Evolutionary conservation across 164 flowering plant species (phyloP).

Genomic region (Annona squamosa): DNA sequence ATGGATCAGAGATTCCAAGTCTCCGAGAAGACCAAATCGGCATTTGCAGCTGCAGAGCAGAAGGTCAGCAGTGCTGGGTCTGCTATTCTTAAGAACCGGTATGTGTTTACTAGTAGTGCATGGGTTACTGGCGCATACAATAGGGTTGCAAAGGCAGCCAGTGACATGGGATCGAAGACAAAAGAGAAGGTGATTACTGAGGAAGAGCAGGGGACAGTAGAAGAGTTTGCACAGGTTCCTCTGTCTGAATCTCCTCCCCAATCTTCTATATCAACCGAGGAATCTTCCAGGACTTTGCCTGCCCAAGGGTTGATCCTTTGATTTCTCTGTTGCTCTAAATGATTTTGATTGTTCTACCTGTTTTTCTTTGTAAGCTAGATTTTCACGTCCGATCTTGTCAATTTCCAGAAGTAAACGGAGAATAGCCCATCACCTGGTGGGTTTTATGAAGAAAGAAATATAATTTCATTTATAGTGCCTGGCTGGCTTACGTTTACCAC

Average conservation of each 20-base stretch:
- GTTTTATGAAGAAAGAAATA: too few relatives aligned
- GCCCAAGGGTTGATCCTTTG: conserved; percentile 54
- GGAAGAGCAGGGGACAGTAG: conserved; percentile 67
- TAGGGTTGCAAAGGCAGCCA: conserved; percentile 80
- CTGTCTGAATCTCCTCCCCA: conserved; percentile 54
- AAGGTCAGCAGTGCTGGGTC: conserved; percentile 79
- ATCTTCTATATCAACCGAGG: conserved; percentile 23
- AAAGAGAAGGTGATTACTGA: conserved; percentile 60
- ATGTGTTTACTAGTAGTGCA: conserved; percentile 60
- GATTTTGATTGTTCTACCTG: too few relatives aligned
- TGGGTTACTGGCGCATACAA: conserved; percentile 86
- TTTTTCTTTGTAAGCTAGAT: too few relatives aligned
- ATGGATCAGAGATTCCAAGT: conserved; percentile 90
- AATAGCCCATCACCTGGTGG: too few relatives aligned
- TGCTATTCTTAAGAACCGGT: conserved; percentile 81
- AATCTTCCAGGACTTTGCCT: conserved; percentile 35
- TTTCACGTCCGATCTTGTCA: conserved; percentile 13
- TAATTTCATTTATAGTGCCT: too few relatives aligned
- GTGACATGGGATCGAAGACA: conserved; percentile 75
- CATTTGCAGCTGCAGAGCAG: conserved; percentile 81
- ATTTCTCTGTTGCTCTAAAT: conserved; percentile 27
- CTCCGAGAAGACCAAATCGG: conserved; percentile 83
- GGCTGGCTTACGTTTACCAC: too few relatives aligned
- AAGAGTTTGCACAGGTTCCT: conserved; percentile 57
- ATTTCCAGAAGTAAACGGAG: conserved; percentile 6